These are phyloP conservation scores for Aegle marmelos DNA, from an alignment of 345 rosid genomes.

Conservation along the genomic window DNA sequence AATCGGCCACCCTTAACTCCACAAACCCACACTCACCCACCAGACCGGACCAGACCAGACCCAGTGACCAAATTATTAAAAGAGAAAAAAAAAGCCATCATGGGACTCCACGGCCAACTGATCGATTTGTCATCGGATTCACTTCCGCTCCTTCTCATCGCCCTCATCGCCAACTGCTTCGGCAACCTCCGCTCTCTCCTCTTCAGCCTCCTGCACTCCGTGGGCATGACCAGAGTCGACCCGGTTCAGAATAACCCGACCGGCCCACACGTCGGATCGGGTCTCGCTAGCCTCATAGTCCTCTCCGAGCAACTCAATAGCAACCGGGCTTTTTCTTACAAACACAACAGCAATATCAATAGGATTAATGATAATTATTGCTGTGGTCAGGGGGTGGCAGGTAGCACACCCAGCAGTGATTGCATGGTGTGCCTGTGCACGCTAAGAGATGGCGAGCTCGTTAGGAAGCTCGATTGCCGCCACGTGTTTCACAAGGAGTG, in stretches of 20 bases:
- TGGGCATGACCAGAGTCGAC: constrained; percentile 20
- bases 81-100: neutral
- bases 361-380: no score
- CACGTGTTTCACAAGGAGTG: constrained; percentile 84
- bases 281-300: constrained; percentile 44
- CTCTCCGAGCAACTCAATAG: constrained; percentile 67
- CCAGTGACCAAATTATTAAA: no score
- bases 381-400: neutral
- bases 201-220: constrained; percentile 24
- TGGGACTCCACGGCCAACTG: constrained; percentile 75
- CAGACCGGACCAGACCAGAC: neutral
- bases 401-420: constrained; percentile 21
- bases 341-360: constrained; percentile 15
- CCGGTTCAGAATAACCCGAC: constrained; percentile 16
- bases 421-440: constrained; percentile 68
- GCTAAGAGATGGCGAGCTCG: constrained; percentile 68
- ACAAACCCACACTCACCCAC: neutral
- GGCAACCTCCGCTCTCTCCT: constrained; percentile 47
- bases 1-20: neutral
- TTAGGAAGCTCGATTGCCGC: constrained; percentile 74
- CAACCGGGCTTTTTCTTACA: constrained; percentile 47
- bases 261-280: constrained; percentile 38
- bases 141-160: constrained; percentile 56
- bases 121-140: constrained; percentile 81
- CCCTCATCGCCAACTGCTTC: constrained; percentile 56